A percentile compares a stretch with the other conserved stretches of the same genome.
These are phyloP conservation scores for Entomortierella parvispora DNA, from an alignment of 192 early-diverging fungal species.

Conservation along the genomic window DNA sequence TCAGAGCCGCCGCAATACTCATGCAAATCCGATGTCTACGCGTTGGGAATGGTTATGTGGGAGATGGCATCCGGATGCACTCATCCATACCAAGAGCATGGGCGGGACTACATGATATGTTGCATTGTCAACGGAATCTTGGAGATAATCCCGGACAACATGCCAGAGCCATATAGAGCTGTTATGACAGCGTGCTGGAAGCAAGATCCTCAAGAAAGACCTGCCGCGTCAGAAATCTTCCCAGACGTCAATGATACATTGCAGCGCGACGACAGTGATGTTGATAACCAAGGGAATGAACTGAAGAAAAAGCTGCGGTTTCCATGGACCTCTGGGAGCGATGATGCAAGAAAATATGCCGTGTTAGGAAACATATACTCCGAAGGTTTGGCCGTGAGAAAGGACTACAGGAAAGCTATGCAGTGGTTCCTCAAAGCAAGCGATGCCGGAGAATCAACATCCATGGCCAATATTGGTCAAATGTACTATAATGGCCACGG, in stretches of 20 bases:
- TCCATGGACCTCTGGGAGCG: too few relatives aligned
- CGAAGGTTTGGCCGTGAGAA: neutral
- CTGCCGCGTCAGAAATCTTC: neutral
- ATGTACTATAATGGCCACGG: neutral
- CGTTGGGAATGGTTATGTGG: slow-evolving; percentile 7
- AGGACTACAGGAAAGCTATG: slow-evolving; percentile 26
- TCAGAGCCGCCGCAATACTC: neutral
- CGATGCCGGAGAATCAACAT: slow-evolving; percentile 11
- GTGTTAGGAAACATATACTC: neutral
- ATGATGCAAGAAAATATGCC: too few relatives aligned
- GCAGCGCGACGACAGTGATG: neutral
- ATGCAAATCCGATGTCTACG: neutral
- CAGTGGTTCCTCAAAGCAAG: slow-evolving; percentile 47
- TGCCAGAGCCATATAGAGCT: neutral
- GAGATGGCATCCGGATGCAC: neutral
- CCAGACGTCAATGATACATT: neutral
- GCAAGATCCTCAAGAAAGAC: neutral
- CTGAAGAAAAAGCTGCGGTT: slow-evolving; percentile 11
- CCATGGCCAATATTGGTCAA: neutral
- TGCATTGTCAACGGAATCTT: neutral
- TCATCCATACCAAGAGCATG: neutral
- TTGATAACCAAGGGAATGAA: slow-evolving; percentile 11
- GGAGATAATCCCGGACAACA: neutral
- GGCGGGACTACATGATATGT: neutral
- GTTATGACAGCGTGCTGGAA: neutral